Evolutionary conservation across 768 basidiomycete species (phyloP).

Genomic region (Auriscalpium orientale): DNA sequence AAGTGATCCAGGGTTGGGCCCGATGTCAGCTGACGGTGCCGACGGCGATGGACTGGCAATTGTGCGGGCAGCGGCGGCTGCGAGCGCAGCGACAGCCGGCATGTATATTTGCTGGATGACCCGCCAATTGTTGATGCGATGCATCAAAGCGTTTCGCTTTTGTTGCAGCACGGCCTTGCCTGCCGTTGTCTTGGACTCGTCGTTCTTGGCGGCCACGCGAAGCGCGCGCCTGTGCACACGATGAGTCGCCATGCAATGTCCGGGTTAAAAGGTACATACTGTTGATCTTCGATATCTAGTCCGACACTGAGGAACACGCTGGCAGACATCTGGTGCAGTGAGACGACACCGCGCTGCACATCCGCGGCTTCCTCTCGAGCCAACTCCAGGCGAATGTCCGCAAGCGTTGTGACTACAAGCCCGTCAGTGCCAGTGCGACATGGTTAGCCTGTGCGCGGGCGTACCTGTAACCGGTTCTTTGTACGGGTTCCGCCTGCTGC

Average conservation of each 20-base stretch:
- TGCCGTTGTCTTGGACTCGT: neutral
- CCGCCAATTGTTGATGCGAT: constrained; percentile 3
- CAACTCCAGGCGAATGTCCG: neutral
- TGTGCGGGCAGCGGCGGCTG: too few relatives aligned
- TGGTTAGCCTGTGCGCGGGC: too few relatives aligned
- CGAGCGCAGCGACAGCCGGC: neutral
- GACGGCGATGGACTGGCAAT: too few relatives aligned
- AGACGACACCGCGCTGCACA: neutral
- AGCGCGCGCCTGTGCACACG: neutral
- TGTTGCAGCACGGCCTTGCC: constrained; percentile 3
- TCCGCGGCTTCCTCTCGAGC: neutral
- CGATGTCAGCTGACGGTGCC: too few relatives aligned
- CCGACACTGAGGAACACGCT: neutral
- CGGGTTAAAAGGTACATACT: neutral
- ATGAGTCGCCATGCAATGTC: too few relatives aligned
- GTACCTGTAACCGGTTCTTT: neutral
- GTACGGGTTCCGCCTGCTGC: neutral
- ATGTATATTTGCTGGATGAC: constrained; percentile 3
- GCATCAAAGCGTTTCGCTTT: neutral
- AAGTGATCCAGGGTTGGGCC: too few relatives aligned
- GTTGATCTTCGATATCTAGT: neutral
- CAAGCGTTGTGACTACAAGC: neutral
- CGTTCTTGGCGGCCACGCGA: neutral
- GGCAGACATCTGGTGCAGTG: neutral
- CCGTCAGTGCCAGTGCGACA: too few relatives aligned